Percentiles rank a stretch among this genome's conserved stretches.
Evolutionary conservation across 768 basidiomycete genomes (phyloP).

Genomic region (Collybia mongolica): DNA sequence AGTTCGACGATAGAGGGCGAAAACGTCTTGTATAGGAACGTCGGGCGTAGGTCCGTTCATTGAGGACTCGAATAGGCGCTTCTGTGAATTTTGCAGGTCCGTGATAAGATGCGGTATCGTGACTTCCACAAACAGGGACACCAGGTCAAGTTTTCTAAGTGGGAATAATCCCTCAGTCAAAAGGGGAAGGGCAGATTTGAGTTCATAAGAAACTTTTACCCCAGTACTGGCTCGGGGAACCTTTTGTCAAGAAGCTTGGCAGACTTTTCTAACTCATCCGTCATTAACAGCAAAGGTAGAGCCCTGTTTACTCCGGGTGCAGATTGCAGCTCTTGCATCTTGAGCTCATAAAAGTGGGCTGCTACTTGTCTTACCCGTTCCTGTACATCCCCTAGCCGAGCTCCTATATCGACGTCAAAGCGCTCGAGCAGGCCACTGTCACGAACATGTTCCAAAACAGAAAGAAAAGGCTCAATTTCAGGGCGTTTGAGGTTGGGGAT

Average conservation of each 20-base stretch:
- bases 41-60: constrained; percentile 87
- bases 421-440: constrained; percentile 70
- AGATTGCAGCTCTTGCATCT: constrained; percentile 61
- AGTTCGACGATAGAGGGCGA: constrained; percentile 79
- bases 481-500: constrained; percentile 72
- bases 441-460: constrained; percentile 68
- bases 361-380: constrained; percentile 62
- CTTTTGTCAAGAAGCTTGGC: constrained; percentile 84
- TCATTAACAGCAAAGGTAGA: constrained; percentile 78
- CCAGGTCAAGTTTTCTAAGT: constrained; percentile 67
- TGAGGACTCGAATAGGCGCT: constrained; percentile 76
- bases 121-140: constrained; percentile 70
- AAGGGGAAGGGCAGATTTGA: constrained; percentile 1
- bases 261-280: constrained; percentile 85
- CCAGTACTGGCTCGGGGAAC: constrained; percentile 81
- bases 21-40: constrained; percentile 87
- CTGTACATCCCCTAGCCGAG: constrained; percentile 67
- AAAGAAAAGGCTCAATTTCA: constrained; percentile 63
- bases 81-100: constrained; percentile 69
- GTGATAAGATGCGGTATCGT: constrained; percentile 62
- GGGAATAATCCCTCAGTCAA: background rate
- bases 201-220: constrained; percentile 41
- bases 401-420: constrained; percentile 70
- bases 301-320: constrained; percentile 81
- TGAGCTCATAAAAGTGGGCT: constrained; percentile 58